These are phyloP conservation scores for Chlorella sp. DNA, from an alignment of 139 green algal genomes.

Conservation along the genomic window DNA sequence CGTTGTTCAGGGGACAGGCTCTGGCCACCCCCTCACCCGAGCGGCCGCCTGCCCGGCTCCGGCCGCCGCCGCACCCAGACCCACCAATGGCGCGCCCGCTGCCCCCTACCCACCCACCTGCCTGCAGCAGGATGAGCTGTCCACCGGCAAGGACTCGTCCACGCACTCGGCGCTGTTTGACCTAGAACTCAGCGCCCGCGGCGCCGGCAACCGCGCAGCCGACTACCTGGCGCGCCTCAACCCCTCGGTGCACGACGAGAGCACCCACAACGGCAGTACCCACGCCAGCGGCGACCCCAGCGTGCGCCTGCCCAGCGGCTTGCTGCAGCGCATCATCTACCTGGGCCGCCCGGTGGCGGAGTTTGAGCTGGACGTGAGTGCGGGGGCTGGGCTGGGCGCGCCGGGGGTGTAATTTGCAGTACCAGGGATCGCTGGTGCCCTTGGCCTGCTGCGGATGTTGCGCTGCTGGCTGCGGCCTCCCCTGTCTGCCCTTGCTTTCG, in stretches of 20 bases:
- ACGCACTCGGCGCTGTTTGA: constrained; percentile 48
- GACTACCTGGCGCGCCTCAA: constrained; percentile 16
- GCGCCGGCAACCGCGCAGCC: not conserved
- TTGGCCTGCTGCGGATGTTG: not conserved
- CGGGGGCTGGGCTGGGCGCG: not conserved
- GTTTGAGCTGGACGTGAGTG: constrained; percentile 47
- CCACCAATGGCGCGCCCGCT: not conserved
- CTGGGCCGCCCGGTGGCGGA: constrained; percentile 36
- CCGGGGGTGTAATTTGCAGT: not conserved
- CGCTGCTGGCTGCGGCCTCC: not conserved
- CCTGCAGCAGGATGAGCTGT: constrained; percentile 21
- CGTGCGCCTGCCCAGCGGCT: constrained; percentile 14
- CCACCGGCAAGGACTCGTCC: constrained; percentile 38
- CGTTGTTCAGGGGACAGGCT: too few relatives aligned
- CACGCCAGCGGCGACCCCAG: not conserved
- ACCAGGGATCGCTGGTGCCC: not conserved
- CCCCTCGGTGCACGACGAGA: not conserved
- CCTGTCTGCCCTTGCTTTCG: not conserved
- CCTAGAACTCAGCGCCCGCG: constrained; percentile 36
- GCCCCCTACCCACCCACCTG: not conserved
- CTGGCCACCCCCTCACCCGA: too few relatives aligned
- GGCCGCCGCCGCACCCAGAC: not conserved
- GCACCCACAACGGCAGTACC: not conserved
- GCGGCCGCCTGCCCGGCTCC: not conserved
- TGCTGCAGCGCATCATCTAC: constrained; percentile 43